Base-by-base conservation (phyloP, 2,329 filamentous ascomycete genomes). In the Claviceps quebecensis region DNA sequence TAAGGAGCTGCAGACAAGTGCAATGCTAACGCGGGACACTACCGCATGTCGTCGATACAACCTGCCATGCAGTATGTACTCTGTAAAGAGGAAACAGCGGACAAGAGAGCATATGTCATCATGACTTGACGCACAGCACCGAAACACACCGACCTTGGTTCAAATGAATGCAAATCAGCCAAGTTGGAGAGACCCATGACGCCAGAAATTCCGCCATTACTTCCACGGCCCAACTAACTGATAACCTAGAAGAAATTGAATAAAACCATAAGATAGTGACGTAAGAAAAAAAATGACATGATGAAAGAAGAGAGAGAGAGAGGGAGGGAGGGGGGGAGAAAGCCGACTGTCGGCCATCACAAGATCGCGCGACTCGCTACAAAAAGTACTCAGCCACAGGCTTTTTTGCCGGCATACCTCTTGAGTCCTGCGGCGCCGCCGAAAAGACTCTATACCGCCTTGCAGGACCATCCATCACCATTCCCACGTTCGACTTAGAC, bases 341-440 rank as follows among this genome's bases (percentile, higher is more conserved):
- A 16, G 3, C 13, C 11, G 22, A 8, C 7, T 19, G 3, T 41
- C 16, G 5, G 17, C 7, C 7, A 9, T 11, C n/a, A 4, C 40
- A 19, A 41, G 7, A 17, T n/a, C 17, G 17, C 41, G 4, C n/a
- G 2, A 9, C 17, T 5, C 41, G 17, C 67, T 65, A 83, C 69
- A 98, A 72, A 68, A 98, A 98, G 72, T 97, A 98, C 70, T 97
- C 91, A 14, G 89, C 89, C 50, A 95, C 88, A 3, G 93, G 93
- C 69, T 97, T 97, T 78, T 98, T 98, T 3, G 93, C 93, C 53
- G 93, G 93, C 93, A 98, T 98, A 4, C 93, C 93, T 60, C 93
- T 78, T 1, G 86, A 89, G 67, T 97, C 93, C 70, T 98, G 93
- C 49, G 93, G 90, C 50, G 93, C 93, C 0, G 93, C 93, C 62